Base-by-base conservation (phyloP, 1,284 basidiomycete genomes). In the Somion occarium region DNA sequence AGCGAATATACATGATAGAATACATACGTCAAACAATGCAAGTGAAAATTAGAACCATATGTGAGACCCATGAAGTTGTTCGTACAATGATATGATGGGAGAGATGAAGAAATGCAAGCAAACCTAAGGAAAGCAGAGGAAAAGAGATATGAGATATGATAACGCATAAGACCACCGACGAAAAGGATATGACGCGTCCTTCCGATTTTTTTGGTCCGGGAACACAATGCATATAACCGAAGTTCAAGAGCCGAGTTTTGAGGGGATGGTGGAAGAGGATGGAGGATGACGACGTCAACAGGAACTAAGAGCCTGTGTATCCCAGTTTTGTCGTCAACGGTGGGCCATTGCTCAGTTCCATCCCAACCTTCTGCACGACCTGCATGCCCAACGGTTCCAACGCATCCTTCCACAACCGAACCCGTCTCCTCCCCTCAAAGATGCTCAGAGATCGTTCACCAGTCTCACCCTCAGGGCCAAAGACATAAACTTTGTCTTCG, bases 291-390 rank as follows among this genome's bases (percentile, higher is more conserved):
- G 19, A 12, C 11, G 24, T n/a, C n/a, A n/a, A n/a, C n/a, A n/a
- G n/a, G n/a, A 49, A 18, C 25, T 38, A 7, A 34, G n/a, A 44
- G 13, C 25, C 9, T 38, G 30, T 45, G 30, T 23, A 38, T 18
- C 30, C 37, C n/a, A 20, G 34, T 38, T 55, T 53, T 49, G 57
- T 46, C 37, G 54, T 56, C 48, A 49, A 59, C 2, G 64, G 59
- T 12, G 86, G 86, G 0, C 86, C 86, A 49, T 85, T 79, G 58
- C 84, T 80, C 49, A 89, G 70, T 65, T 89, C 86, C 41, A 79
- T 66, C 5, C 84, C 87, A 24, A 88, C 68, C 60, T 89, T 88
- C 63, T 86, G 81, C 15, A 84, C 82, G 24, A 86, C 67, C 39
- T 73, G 66, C 61, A 77, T 73, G 3, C 85, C 85, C 0, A 89